Percentiles rank a stretch among this genome's conserved stretches.
Evolutionary conservation across 169 alveolate species (phyloP).

Genomic region (Babesia caballi): DNA sequence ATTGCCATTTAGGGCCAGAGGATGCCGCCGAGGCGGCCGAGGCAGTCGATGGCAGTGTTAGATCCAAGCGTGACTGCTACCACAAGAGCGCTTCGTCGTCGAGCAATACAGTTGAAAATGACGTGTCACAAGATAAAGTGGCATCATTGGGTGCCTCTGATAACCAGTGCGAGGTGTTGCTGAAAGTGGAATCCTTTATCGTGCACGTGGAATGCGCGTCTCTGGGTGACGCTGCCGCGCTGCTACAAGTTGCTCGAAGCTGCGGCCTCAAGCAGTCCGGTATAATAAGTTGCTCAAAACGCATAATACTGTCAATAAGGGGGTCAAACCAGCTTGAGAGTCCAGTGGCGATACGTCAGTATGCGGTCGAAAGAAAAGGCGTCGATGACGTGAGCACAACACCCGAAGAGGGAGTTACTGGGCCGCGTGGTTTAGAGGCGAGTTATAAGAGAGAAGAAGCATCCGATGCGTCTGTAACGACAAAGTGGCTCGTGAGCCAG

Average conservation of each 20-base stretch:
- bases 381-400: background rate
- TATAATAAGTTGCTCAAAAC: conserved; percentile 42
- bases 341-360: conserved; percentile 42
- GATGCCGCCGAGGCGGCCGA: background rate
- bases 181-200: conserved; percentile 76
- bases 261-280: conserved; percentile 78
- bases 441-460: background rate
- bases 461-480: background rate
- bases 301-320: conserved; percentile 65
- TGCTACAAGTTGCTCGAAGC: conserved; percentile 60
- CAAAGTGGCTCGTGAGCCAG: conserved; percentile 35
- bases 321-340: conserved; percentile 56
- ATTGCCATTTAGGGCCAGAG: conserved; percentile 4
- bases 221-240: conserved; percentile 52
- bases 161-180: conserved; percentile 28
- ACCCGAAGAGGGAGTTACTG: too few species aligned
- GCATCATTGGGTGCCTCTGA: background rate
- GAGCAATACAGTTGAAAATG: background rate
- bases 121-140: too few species aligned
- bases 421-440: too few species aligned
- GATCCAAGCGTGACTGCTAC: conserved; percentile 41
- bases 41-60: conserved; percentile 34
- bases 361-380: too few species aligned
- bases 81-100: conserved; percentile 9
- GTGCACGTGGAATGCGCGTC: conserved; percentile 68